phyloP scores from a whole-genome alignment of 768 basidiomycete genomes.

The Podaxis carcinomalis region DNA sequence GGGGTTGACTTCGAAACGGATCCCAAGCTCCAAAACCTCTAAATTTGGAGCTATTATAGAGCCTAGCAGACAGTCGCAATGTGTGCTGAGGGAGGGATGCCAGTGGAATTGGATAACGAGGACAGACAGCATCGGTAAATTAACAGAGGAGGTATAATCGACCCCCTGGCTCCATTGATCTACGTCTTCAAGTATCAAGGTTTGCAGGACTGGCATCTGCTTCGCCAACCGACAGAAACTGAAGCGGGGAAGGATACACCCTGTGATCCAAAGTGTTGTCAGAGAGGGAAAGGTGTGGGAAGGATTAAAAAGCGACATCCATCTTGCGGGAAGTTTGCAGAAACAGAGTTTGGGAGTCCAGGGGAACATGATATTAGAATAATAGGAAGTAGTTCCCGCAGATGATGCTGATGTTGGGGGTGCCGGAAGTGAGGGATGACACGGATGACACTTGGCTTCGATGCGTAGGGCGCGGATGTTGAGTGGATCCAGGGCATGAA shows the following conservation, averaged over 20 bases:
- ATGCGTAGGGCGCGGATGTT: neutral
- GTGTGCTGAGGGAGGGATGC: neutral
- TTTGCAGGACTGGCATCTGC: neutral
- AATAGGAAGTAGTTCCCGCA: too few species aligned
- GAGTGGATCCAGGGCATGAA: neutral
- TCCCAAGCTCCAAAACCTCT: neutral
- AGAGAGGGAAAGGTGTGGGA: neutral
- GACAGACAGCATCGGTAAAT: neutral
- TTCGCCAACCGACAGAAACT: neutral
- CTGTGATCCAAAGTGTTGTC: neutral
- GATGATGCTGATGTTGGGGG: neutral
- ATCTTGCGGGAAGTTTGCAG: neutral
- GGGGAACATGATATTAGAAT: neutral
- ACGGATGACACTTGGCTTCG: neutral
- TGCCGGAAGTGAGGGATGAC: neutral
- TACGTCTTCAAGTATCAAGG: neutral
- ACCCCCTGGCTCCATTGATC: neutral
- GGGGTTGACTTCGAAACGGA: neutral
- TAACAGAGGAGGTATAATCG: neutral
- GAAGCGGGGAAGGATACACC: neutral
- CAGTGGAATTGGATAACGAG: neutral
- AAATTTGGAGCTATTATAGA: neutral
- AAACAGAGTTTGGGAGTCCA: neutral
- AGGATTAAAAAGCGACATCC: neutral
- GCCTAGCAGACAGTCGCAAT: neutral